A percentile compares a stretch with the other conserved stretches of the same genome.
phyloP scores from a whole-genome alignment of 768 basidiomycete species.

The Rhodotorula sphaerocarpa region DNA sequence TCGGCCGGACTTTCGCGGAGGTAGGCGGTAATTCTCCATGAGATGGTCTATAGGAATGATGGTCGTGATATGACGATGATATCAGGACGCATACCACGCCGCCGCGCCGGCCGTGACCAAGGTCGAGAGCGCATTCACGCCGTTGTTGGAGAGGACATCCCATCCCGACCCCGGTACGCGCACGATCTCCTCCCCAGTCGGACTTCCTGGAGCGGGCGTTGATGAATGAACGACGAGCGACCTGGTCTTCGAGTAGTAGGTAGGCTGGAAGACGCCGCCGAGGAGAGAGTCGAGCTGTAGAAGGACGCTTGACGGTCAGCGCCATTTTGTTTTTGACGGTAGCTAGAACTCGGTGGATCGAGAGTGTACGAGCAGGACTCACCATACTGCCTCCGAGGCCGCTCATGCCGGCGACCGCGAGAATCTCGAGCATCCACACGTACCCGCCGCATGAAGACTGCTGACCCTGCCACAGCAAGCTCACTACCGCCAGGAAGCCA shows the following conservation, averaged over 20 bases:
- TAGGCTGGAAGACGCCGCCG: conserved; percentile 77
- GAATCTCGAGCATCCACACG: conserved; percentile 47
- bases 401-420: conserved; percentile 57
- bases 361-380: conserved; percentile 40
- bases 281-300: conserved; percentile 72
- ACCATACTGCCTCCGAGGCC: conserved; percentile 77
- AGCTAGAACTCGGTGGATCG: no score
- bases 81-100: not conserved
- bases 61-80: no score
- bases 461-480: conserved; percentile 57
- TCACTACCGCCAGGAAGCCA: conserved; percentile 55
- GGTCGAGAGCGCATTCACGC: conserved; percentile 50
- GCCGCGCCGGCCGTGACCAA: conserved; percentile 47
- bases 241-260: conserved; percentile 58
- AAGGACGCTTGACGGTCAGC: not conserved
- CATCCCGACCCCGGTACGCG: conserved; percentile 43
- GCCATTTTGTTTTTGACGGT: no score
- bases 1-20: no score
- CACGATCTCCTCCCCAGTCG: conserved; percentile 49
- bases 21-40: no score
- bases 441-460: conserved; percentile 48
- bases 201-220: conserved; percentile 9
- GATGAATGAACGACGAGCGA: conserved; percentile 59
- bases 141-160: conserved; percentile 61
- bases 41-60: no score